phyloP scores from a whole-genome alignment of 495 filamentous ascomycete species.

The Podospora anserina region DNA sequence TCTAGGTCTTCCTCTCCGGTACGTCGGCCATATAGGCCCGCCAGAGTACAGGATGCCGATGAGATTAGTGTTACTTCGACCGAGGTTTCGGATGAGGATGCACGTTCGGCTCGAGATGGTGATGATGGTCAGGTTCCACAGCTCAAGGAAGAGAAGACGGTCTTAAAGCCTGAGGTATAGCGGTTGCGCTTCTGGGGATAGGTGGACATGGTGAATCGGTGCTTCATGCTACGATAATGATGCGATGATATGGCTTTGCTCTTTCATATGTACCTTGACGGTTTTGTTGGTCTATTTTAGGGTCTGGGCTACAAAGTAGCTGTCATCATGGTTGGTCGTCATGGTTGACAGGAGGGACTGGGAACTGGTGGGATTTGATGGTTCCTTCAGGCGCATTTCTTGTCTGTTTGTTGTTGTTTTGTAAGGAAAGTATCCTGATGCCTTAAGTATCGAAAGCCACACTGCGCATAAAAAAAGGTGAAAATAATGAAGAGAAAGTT shows the following conservation, averaged over 20 bases:
- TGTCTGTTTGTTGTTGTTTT: not conserved
- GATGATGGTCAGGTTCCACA: not conserved
- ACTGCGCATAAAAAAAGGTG: not conserved
- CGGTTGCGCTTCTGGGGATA: not conserved
- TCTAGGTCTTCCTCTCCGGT: not conserved
- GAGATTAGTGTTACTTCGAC: not conserved
- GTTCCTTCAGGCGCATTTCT: not conserved
- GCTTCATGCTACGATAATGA: not conserved
- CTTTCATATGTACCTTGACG: not conserved
- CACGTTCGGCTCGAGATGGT: not conserved
- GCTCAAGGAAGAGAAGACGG: not conserved
- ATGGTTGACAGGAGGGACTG: not conserved
- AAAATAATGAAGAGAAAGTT: not conserved
- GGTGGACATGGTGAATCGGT: not conserved
- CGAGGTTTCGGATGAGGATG: not conserved
- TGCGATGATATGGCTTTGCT: not conserved
- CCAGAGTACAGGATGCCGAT: slow-evolving; percentile 1
- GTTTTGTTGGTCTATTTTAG: not conserved
- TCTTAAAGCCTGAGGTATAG: not conserved
- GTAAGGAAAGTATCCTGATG: not conserved
- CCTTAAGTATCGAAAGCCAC: too few relatives aligned
- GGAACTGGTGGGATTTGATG: not conserved
- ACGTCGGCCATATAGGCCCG: not conserved
- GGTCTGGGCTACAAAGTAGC: not conserved
- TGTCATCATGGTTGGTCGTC: not conserved